A percentile compares a stretch with the other conserved stretches of the same genome.
These are phyloP conservation scores for Coprinopsis cinerea DNA, from an alignment of 768 basidiomycete species.

Conservation along the genomic window DNA sequence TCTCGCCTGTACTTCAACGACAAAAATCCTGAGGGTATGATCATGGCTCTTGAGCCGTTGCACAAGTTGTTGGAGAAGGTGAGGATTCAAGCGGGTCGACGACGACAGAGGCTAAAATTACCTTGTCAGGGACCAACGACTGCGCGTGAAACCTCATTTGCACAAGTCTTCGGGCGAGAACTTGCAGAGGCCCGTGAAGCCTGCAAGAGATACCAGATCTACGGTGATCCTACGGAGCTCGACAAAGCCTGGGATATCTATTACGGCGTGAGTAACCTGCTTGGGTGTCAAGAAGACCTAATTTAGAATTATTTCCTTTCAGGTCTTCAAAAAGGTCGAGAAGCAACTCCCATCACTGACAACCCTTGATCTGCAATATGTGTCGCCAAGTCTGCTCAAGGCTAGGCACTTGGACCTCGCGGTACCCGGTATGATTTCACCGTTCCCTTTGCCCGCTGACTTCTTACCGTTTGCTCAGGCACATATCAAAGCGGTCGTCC, in stretches of 20 bases:
- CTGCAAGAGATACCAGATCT: slow-evolving; percentile 77
- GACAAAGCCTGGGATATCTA: slow-evolving; percentile 99
- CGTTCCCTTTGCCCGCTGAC: background rate
- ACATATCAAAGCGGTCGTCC: slow-evolving; percentile 89
- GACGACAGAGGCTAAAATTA: slow-evolving; percentile 3
- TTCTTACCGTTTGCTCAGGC: slow-evolving; percentile 36
- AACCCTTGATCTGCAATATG: slow-evolving; percentile 92
- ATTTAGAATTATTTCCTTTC: slow-evolving; percentile 1
- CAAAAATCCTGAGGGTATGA: slow-evolving; percentile 96
- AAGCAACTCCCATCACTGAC: slow-evolving; percentile 88
- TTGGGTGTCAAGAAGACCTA: background rate
- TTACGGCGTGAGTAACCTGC: slow-evolving; percentile 72
- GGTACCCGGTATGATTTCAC: slow-evolving; percentile 68
- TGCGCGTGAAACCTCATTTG: slow-evolving; percentile 90
- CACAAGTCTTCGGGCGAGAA: slow-evolving; percentile 90
- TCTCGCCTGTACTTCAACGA: slow-evolving; percentile 96
- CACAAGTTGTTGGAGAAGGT: slow-evolving; percentile 90
- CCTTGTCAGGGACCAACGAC: slow-evolving; percentile 79
- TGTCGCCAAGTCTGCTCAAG: slow-evolving; percentile 87
- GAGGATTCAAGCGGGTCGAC: slow-evolving; percentile 2
- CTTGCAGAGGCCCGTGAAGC: slow-evolving; percentile 90
- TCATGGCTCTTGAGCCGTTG: slow-evolving; percentile 83
- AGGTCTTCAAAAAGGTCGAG: slow-evolving; percentile 96
- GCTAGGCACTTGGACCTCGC: slow-evolving; percentile 89
- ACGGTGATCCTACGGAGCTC: slow-evolving; percentile 82